Conservation (phyloP, 2,329 filamentous ascomycete genomes). For the Cercospora brassicicola region DNA sequence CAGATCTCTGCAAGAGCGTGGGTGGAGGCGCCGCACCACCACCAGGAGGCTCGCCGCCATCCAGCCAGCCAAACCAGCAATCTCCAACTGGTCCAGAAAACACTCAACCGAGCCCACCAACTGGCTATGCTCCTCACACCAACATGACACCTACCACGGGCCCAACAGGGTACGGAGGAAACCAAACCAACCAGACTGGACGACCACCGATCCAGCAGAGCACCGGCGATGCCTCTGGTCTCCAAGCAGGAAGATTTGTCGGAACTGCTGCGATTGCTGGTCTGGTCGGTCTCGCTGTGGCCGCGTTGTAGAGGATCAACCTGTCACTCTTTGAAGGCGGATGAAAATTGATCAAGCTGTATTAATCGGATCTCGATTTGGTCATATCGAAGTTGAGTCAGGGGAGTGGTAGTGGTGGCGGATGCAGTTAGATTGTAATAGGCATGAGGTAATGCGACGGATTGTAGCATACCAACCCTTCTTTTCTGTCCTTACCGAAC, state of each 20-base stretch:
- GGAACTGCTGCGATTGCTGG: constrained; percentile 5
- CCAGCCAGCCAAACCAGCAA: neutral
- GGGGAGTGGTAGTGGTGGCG: neutral
- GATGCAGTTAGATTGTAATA: neutral
- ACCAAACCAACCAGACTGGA: neutral
- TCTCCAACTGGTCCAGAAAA: constrained; percentile 4
- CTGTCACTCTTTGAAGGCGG: neutral
- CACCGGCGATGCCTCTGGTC: constrained; percentile 7
- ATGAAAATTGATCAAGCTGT: neutral
- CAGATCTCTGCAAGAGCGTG: constrained; percentile 22
- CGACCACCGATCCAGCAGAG: neutral
- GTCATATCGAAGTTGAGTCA: neutral
- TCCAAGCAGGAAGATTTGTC: neutral
- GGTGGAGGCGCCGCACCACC: neutral
- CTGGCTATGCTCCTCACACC: constrained; percentile 8
- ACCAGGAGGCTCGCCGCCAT: neutral
- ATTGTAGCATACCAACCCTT: constrained; percentile 6
- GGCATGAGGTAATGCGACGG: neutral
- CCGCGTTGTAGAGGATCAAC: neutral
- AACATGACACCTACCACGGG: constrained; percentile 1
- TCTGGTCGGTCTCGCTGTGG: constrained; percentile 2
- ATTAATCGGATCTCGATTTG: neutral
- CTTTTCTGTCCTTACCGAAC: constrained; percentile 10
- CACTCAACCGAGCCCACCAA: neutral
- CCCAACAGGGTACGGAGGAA: neutral